A percentile compares a stretch with the other conserved stretches of the same genome.
Evolutionary conservation across 2,329 filamentous ascomycete species (phyloP).

Genomic region (Aspergillus persii): DNA sequence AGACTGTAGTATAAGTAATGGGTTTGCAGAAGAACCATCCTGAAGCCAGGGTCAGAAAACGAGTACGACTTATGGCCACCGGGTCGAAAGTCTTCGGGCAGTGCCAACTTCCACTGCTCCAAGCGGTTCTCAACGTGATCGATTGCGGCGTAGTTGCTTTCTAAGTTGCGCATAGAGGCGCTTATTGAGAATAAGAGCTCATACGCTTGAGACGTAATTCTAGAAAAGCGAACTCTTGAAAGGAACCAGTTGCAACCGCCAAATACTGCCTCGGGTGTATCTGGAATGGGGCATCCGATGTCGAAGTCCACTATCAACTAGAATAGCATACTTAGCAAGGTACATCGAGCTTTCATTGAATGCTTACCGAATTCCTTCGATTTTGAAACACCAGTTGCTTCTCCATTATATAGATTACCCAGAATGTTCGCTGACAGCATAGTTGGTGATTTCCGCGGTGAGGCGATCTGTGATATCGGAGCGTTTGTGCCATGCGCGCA

Average conservation of each 20-base stretch:
- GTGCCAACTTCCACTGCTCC: conserved; percentile 30
- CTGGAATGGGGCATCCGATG: conserved; percentile 37
- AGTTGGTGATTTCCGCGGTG: conserved; percentile 10
- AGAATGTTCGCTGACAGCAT: conserved; percentile 33
- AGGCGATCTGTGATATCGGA: conserved; percentile 30
- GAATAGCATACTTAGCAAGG: neutral
- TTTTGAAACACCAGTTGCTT: conserved; percentile 34
- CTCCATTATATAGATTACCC: conserved; percentile 43
- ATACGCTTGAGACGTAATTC: conserved; percentile 35
- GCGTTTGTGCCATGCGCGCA: conserved; percentile 32
- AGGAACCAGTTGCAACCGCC: conserved; percentile 38
- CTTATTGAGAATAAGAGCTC: conserved; percentile 36
- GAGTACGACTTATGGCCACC: conserved; percentile 17
- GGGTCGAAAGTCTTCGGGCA: conserved; percentile 33
- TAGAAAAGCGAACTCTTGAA: conserved; percentile 26
- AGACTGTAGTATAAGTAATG: conserved; percentile 33
- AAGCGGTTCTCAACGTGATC: conserved; percentile 24
- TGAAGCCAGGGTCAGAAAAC: conserved; percentile 7
- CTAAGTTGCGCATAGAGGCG: conserved; percentile 20
- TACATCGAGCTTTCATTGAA: neutral
- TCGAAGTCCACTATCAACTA: conserved; percentile 39
- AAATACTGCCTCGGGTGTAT: conserved; percentile 31
- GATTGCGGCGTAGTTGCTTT: conserved; percentile 13
- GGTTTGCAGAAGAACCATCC: conserved; percentile 24
- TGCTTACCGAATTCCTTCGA: neutral